Base-by-base conservation (phyloP, 2,329 filamentous ascomycete genomes). In the Juglanconis sp. region DNA sequence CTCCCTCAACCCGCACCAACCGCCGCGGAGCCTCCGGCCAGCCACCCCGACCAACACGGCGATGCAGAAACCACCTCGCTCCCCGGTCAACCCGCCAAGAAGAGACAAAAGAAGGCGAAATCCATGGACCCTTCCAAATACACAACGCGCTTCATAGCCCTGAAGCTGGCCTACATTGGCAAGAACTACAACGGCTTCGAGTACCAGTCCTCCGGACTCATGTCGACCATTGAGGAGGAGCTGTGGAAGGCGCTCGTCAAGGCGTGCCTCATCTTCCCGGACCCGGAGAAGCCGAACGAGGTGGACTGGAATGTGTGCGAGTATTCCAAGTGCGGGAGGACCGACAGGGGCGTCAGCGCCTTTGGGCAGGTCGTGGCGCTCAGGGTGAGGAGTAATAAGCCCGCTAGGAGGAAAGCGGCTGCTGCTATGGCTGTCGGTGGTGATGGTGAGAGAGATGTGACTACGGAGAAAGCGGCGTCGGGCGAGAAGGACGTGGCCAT, bases 341-440 rank as follows among this genome's bases (percentile, higher is more conserved):
- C 95, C 17, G 95, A 99, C 72, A 83, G 87, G 57, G 95, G 95
- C 11, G 95, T 99, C 40, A 97, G 92, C 74, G 93, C 95, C 3
- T 99, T 99, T 77, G 95, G 95, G 0, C 95, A 99, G 77, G 95
- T 99, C 60, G 87, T 99, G 69, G 90, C 87, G 0, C 77, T 99
- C 46, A 79, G 89, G 58, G 87, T 99, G 15, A 82, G 94, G 70
- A 97, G 93, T 74, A 90, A 89, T 68, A 79, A 84, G 65, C 91
- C 91, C 88, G 55, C 75, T 75, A 70, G 68, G 59, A 69, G 46
- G 6, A 53, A 72, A 64, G 67, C 65, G 63, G 64, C 49, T 7
- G 66, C 65, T 10, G 52, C 56, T 47, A 62, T 68, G 6, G 65
- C 62, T 31, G 62, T 63, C 4, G 57, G 47, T 11, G 57, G 53